A percentile compares a stretch with the other conserved stretches of the same genome.
phyloP scores from a whole-genome alignment of 2,329 filamentous ascomycete genomes.

The Cordyceps tenuipes region DNA sequence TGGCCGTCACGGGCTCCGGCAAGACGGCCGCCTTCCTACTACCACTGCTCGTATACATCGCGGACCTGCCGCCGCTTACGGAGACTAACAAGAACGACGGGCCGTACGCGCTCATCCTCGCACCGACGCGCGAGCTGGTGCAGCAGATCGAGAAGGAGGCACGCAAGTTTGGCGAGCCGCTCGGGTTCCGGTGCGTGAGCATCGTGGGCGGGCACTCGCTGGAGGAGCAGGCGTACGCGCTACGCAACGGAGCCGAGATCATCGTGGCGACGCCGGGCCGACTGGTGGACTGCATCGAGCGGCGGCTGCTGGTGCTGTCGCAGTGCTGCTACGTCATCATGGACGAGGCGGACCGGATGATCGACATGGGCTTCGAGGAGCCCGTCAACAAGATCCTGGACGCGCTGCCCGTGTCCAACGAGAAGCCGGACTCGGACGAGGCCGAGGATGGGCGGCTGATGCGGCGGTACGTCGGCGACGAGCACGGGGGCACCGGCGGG shows the following conservation, averaged over 20 bases:
- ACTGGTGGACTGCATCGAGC: conserved; percentile 93
- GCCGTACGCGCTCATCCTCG: conserved; percentile 93
- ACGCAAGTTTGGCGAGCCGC: conserved; percentile 78
- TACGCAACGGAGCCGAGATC: conserved; percentile 91
- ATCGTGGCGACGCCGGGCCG: conserved; percentile 97
- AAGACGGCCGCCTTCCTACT: conserved; percentile 95
- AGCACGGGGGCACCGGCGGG: conserved; percentile 34
- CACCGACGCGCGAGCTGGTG: conserved; percentile 91
- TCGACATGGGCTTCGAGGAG: conserved; percentile 96
- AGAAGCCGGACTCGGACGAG: conserved; percentile 89
- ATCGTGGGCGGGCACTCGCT: conserved; percentile 96
- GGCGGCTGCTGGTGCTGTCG: conserved; percentile 80
- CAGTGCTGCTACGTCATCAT: conserved; percentile 99
- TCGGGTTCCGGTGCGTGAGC: conserved; percentile 91
- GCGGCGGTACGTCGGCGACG: conserved; percentile 66
- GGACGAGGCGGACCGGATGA: conserved; percentile 99
- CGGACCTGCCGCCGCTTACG: conserved; percentile 74
- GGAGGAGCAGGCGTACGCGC: conserved; percentile 84
- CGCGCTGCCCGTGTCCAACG: conserved; percentile 82
- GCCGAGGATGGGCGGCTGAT: conserved; percentile 83
- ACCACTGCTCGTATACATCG: conserved; percentile 89
- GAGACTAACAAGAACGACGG: conserved; percentile 88
- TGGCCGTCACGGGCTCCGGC: conserved; percentile 95
- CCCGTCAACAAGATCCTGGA: conserved; percentile 96
- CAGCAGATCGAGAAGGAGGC: conserved; percentile 96